Conservation (phyloP, 2,329 filamentous ascomycete species). For the Botryotinia convoluta region DNA sequence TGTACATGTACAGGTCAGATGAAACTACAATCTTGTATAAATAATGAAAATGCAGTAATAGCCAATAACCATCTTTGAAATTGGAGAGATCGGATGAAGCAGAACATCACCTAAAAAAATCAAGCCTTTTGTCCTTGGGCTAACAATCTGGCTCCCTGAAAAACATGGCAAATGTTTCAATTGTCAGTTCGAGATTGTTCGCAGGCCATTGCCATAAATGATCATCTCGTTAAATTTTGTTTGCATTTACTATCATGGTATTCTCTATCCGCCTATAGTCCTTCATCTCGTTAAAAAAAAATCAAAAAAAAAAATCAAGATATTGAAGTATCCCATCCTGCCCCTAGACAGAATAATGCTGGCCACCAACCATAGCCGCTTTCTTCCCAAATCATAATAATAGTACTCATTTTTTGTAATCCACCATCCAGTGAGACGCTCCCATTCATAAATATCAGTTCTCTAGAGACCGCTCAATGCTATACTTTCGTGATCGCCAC, state of each 20-base stretch:
- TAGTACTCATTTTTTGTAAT: constrained; percentile 6
- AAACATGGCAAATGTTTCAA: background rate
- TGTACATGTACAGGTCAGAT: background rate
- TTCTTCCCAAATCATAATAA: constrained; percentile 14
- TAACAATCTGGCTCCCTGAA: background rate
- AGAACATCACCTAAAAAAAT: background rate
- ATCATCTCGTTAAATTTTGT: background rate
- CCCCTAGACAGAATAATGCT: constrained; percentile 1
- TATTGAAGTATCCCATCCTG: background rate
- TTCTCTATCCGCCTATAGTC: background rate
- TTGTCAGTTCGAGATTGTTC: background rate
- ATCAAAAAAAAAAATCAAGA: background rate
- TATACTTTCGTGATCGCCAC: constrained; percentile 6
- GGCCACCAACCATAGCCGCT: background rate
- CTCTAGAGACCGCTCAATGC: background rate
- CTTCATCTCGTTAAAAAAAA: background rate
- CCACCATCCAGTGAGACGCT: constrained; percentile 12
- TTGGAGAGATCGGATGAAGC: background rate
- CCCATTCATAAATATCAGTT: constrained; percentile 13
- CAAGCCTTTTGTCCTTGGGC: background rate
- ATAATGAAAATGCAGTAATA: background rate
- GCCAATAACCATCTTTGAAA: background rate
- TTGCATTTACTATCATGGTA: background rate
- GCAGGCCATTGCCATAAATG: background rate
- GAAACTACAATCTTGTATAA: background rate